Base-by-base conservation (phyloP, 768 basidiomycete species). In the Podaxis sp. region DNA sequence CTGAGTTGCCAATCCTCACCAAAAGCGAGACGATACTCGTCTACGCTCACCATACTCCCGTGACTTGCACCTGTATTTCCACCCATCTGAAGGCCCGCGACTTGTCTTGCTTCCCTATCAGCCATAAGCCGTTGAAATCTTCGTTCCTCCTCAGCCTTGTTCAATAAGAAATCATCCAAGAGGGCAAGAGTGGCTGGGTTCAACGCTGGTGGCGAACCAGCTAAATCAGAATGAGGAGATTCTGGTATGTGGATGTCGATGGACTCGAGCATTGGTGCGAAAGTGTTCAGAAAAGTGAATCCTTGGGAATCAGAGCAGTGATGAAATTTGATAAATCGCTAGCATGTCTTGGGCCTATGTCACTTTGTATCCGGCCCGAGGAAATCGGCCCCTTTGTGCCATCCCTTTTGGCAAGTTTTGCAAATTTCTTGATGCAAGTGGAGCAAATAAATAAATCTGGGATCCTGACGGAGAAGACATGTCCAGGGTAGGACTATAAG, bases 1-100 rank as follows among this genome's bases (percentile, higher is more conserved):
- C 79, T 81, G 46, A 81, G 74, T 66, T 82, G 80, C 80, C 80
- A 81, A 70, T 80, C 79, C 70, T 81, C 80, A 17, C 77, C 73
- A 58, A 82, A 82, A 13, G 77, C 75, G 38, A 69, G 65, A 29
- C 75, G 72, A 63, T 77, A 82, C 63, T 81, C 79, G 47, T 78
- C 74, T 15, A 81, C 77, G 59, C 74, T 79, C 65, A 81, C 72
- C 74, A 80, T 79, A 2, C 74, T 74, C 9, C 71, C 71, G 0
- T 54, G 38, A 41, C 68, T 65, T 27, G 65, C 66, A 17, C 70
- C 66, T 6, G 71, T 63, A 51, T 72, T 19, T 46, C 43, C 65
- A 46, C 63, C 62, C 2, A 71, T 66, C 1, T 74, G 41, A 47
- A 76, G 71, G 11, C 75, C 75, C 7, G 75, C 75, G 13, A 77